A percentile compares a stretch with the other conserved stretches of the same genome.
These are phyloP conservation scores for Candida sp. DNA, from an alignment of 1,139 yeast genomes.

Conservation along the genomic window DNA sequence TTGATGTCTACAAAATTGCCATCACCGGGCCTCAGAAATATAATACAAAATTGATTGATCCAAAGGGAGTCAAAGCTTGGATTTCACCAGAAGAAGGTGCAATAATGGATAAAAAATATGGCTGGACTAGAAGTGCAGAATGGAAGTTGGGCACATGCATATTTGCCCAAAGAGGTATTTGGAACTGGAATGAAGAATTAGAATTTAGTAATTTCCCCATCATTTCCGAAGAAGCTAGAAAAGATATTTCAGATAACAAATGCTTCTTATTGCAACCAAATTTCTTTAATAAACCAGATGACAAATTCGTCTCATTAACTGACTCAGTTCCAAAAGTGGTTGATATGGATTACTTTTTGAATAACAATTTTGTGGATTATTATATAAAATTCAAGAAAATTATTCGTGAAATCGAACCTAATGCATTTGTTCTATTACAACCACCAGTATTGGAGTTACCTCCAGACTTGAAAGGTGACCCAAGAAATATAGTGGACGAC, in stretches of 20 bases:
- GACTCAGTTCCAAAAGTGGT: slow-evolving; percentile 27
- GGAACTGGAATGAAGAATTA: slow-evolving; percentile 46
- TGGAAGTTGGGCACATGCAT: slow-evolving; percentile 80
- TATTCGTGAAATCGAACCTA: slow-evolving; percentile 44
- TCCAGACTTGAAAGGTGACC: slow-evolving; percentile 58
- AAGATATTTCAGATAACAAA: slow-evolving; percentile 26
- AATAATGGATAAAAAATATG: slow-evolving; percentile 55
- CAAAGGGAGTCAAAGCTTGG: slow-evolving; percentile 73
- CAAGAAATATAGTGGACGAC: slow-evolving; percentile 49
- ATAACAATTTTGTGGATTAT: slow-evolving; percentile 57
- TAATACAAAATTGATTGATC: slow-evolving; percentile 58
- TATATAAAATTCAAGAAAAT: slow-evolving; percentile 47
- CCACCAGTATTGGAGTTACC: slow-evolving; percentile 84
- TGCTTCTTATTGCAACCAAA: slow-evolving; percentile 29
- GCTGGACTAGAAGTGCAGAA: slow-evolving; percentile 57
- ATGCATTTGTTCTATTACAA: slow-evolving; percentile 64
- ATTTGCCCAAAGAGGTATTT: slow-evolving; percentile 75
- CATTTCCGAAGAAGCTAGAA: slow-evolving; percentile 22
- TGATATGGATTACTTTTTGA: slow-evolving; percentile 59
- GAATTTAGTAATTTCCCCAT: slow-evolving; percentile 18
- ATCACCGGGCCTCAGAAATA: slow-evolving; percentile 70
- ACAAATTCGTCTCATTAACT: slow-evolving; percentile 16
- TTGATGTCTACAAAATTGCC: slow-evolving; percentile 65
- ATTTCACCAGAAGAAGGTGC: slow-evolving; percentile 36
- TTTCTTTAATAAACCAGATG: slow-evolving; percentile 26